These are phyloP conservation scores for Candida coleopterorum DNA, from an alignment of 805 yeast genomes.

Conservation along the genomic window DNA sequence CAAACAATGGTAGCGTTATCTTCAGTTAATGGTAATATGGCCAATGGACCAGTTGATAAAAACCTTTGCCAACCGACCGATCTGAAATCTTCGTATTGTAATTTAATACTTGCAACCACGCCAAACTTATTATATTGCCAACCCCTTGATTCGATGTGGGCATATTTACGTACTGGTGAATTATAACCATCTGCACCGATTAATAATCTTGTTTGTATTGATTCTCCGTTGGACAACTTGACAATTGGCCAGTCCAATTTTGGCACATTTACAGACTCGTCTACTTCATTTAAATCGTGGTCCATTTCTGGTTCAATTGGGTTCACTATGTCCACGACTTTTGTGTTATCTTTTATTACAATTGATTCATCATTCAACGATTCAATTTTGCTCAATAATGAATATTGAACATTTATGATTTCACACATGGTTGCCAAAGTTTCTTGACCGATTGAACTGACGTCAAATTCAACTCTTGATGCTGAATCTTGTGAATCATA, in stretches of 20 bases:
- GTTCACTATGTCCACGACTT: slow-evolving; percentile 51
- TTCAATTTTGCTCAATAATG: slow-evolving; percentile 49
- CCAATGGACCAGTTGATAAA: slow-evolving; percentile 87
- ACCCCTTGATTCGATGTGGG: slow-evolving; percentile 82
- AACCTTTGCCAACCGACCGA: slow-evolving; percentile 91
- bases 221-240: slow-evolving; percentile 58
- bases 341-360: slow-evolving; percentile 58
- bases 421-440: slow-evolving; percentile 80
- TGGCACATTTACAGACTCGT: slow-evolving; percentile 16
- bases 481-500: slow-evolving; percentile 69
- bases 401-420: slow-evolving; percentile 76
- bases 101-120: slow-evolving; percentile 81
- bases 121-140: slow-evolving; percentile 90
- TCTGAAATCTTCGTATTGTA: slow-evolving; percentile 67
- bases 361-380: slow-evolving; percentile 20
- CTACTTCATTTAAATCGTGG: slow-evolving; percentile 17
- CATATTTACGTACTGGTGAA: slow-evolving; percentile 82
- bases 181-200: slow-evolving; percentile 96
- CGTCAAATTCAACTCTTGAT: slow-evolving; percentile 68
- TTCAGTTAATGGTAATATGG: slow-evolving; percentile 82
- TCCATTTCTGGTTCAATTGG: slow-evolving; percentile 11
- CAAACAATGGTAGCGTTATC: slow-evolving; percentile 90
- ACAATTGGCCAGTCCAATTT: slow-evolving; percentile 72
- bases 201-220: slow-evolving; percentile 63
- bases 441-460: slow-evolving; percentile 38